Base-by-base conservation (phyloP, 2,329 filamentous ascomycete species). In the Beauveria medogensis region DNA sequence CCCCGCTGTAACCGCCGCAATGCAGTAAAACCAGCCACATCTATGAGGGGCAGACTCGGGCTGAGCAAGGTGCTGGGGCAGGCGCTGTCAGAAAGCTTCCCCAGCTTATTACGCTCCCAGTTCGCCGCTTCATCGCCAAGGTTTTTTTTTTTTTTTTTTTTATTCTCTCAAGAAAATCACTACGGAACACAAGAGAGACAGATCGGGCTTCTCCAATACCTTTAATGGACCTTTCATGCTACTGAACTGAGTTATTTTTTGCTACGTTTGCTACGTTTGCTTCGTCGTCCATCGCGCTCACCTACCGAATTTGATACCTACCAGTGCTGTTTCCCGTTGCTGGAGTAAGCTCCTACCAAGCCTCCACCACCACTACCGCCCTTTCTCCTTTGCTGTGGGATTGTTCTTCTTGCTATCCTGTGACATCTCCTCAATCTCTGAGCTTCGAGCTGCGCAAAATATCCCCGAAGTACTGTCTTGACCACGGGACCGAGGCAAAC, bases 1-100 rank as follows among this genome's bases (percentile, higher is more conserved):
- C 34, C 30, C 34, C 34, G 34, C 34, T 55, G 41, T 47, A 47
- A 47, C 41, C 41, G 53, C 53, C 53, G 40, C 41, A 55, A 55
- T 28, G 41, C 24, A 14, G 53, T 8, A 24, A 34, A 47, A 34
- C 43, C 54, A 56, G 54, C 53, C 54, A 56, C 54, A 56, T 10
- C 54, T 37, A 20, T 22, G 54, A 56, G 54, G 54, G 54, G 54
- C 54, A 56, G 51, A 26, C 41, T 56, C n/a, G 43, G 53, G 53
- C 53, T 55, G 53, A 55, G 53, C 40, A 14, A 47, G 22, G 47
- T 26, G 9, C 28, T 37, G n/a, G 20, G n/a, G 48, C 48, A 47
- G 37, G 20, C 24, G 18, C 53, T 43, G 24, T 55, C 37, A 54
- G 22, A 28, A 26, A 54, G 51, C 51, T 54, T 54, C 51, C 51